Evolutionary conservation across 306 rosid genomes (phyloP).

Genomic region (Lupinus albus): DNA sequence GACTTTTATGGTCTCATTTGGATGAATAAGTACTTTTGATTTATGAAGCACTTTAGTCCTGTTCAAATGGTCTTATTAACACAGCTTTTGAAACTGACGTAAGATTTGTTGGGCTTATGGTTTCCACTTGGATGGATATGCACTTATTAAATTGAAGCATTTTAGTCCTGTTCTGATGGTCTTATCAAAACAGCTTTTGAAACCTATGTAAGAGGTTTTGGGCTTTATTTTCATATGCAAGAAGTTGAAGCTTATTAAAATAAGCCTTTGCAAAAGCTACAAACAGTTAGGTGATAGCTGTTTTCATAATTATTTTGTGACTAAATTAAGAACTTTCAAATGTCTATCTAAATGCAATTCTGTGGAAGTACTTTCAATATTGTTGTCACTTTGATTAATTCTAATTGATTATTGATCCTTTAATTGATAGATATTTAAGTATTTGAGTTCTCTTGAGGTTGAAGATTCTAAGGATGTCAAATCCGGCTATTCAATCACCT

Average conservation of each 20-base stretch:
- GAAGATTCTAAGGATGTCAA: slow-evolving; percentile 87
- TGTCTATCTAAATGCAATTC: background rate
- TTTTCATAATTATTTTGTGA: background rate
- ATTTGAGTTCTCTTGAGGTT: slow-evolving; percentile 81
- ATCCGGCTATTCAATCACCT: slow-evolving; percentile 78
- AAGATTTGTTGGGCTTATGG: background rate
- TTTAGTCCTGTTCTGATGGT: slow-evolving; percentile 11
- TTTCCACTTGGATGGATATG: too few species aligned
- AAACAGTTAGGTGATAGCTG: background rate
- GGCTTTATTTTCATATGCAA: background rate
- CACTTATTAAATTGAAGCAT: background rate
- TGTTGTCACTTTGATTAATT: slow-evolving; percentile 18
- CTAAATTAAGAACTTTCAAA: background rate
- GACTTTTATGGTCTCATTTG: background rate
- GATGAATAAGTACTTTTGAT: background rate
- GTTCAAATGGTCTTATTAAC: background rate
- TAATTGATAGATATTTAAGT: slow-evolving; percentile 73
- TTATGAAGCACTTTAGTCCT: slow-evolving; percentile 12
- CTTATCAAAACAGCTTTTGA: background rate
- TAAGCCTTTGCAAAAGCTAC: background rate
- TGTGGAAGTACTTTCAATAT: background rate
- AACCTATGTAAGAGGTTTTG: background rate
- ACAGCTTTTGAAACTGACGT: background rate
- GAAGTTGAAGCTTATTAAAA: background rate
- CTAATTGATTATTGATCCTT: slow-evolving; percentile 5